Conservation (phyloP, 345 rosid species). For the Euphorbia pulcherrima region DNA sequence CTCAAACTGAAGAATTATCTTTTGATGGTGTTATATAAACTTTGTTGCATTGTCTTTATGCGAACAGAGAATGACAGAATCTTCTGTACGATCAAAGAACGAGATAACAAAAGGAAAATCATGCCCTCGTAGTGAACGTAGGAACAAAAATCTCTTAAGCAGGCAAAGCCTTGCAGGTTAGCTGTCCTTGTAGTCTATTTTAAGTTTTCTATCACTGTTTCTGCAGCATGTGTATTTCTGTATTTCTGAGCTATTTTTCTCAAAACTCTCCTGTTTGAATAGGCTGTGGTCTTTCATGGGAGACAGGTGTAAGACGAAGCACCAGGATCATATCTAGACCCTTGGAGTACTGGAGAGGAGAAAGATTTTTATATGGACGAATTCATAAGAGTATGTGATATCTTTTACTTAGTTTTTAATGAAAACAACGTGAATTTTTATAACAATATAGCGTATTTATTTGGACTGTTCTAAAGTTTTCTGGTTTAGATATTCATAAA, state of each 20-base stretch:
- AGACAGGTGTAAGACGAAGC: slow-evolving; percentile 66
- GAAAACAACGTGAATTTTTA: not conserved
- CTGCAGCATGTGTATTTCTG: not conserved
- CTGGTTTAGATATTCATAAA: too few species aligned
- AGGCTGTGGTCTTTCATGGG: slow-evolving; percentile 67
- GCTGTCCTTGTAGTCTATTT: slow-evolving; percentile 19
- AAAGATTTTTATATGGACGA: slow-evolving; percentile 82
- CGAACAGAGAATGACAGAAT: slow-evolving; percentile 38
- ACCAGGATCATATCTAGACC: slow-evolving; percentile 87
- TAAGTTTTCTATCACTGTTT: slow-evolving; percentile 10
- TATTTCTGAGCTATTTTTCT: slow-evolving; percentile 4
- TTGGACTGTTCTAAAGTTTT: not conserved
- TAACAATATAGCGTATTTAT: not conserved
- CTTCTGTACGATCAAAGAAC: slow-evolving; percentile 27
- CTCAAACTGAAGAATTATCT: not conserved
- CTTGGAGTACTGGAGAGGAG: slow-evolving; percentile 95
- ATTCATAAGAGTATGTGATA: slow-evolving; percentile 67
- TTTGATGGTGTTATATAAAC: not conserved
- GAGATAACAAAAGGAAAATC: slow-evolving; percentile 28
- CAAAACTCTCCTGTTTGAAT: not conserved
- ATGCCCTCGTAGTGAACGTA: slow-evolving; percentile 28
- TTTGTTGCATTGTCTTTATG: slow-evolving; percentile 5
- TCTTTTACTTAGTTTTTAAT: not conserved
- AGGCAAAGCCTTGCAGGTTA: slow-evolving; percentile 92
- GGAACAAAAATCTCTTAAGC: slow-evolving; percentile 30